Base-by-base conservation (phyloP, 305 asterid genomes). In the Fraxinus paxiana region DNA sequence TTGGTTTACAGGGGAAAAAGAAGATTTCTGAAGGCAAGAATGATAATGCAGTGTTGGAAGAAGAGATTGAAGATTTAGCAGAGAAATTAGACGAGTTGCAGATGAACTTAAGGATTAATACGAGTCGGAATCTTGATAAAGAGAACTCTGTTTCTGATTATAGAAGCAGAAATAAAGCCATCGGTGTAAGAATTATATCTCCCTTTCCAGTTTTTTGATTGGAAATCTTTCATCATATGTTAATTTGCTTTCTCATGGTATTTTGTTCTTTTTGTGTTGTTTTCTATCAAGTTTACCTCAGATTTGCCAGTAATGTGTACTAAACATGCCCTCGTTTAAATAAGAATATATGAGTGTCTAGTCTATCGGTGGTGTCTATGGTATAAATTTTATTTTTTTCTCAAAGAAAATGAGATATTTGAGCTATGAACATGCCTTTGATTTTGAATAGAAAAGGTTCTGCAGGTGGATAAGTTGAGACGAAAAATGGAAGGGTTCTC, bases 401-500 rank as follows among this genome's bases (percentile, higher is more conserved):
- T 59, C 30, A 6, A 59, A 22, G 31, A 59, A 22, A 59, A 20
- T 54, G 24, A 17, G 70, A 59, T 28, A 59, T 7, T 63, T 38
- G 84, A 70, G 84, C 30, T 76, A 22, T 22, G 73, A 15, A 69
- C 37, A n/a, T 8, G 37, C 37, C 20, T 30, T 34, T 80, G 35
- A 48, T 10, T 80, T 72, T 78, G 73, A 43, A 31, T 1, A 31
- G 18, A 67, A 48, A 69, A 79, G 69, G 76, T 54, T 63, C 38
- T 84, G 83, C 85, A 90, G 93, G 87, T 81, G 85, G 91, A 86
- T 74, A 28, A 75, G 71, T 17, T 82, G 85, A 83, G 85, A 77
- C 80, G 77, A 77, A 86, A 85, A 86, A 83, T 85, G 91, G 92
- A 86, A 33, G 93, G 90, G 10, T 41, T 81, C 28, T 84, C 92